A percentile compares a stretch with the other conserved stretches of the same genome.
Evolutionary conservation across 768 basidiomycete species (phyloP).

Genomic region (Phlebiopsis flavidoalba): DNA sequence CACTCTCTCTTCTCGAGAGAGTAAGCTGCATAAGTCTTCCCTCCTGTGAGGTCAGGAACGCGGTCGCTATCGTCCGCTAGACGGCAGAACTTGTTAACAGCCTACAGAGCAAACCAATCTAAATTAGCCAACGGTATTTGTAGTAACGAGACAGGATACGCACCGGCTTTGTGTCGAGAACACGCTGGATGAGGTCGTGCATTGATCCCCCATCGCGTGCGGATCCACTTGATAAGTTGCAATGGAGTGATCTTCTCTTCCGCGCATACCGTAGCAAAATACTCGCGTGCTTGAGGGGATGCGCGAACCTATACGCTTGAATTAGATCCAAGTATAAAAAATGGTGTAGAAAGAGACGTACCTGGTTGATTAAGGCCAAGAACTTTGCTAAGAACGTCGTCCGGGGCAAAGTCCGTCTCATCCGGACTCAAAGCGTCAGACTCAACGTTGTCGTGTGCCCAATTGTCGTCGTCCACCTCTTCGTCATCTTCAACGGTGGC

Average conservation of each 20-base stretch:
- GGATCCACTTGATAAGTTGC: constrained; percentile 1
- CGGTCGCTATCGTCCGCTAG: too few species aligned
- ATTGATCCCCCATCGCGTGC: constrained; percentile 6
- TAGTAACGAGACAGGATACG: too few species aligned
- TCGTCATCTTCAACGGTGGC: not conserved
- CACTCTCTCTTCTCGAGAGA: too few species aligned
- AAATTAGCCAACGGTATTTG: too few species aligned
- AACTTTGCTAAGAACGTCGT: constrained; percentile 2
- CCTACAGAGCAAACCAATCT: too few species aligned
- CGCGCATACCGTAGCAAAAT: not conserved
- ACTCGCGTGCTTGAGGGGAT: constrained; percentile 5
- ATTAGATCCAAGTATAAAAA: too few species aligned
- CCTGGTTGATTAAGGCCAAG: constrained; percentile 4
- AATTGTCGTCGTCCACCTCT: not conserved
- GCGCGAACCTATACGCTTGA: constrained; percentile 3
- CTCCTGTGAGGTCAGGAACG: too few species aligned
- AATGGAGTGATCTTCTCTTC: not conserved
- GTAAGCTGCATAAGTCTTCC: too few species aligned
- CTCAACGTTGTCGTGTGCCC: not conserved
- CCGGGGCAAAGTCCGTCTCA: constrained; percentile 1
- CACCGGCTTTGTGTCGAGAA: too few species aligned
- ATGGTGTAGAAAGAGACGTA: not conserved
- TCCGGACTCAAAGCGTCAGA: not conserved
- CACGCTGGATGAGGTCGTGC: not conserved
- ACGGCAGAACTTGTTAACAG: too few species aligned